These are phyloP conservation scores for Scenedesmus sp. DNA, from an alignment of 163 green algal genomes.

Conservation along the genomic window DNA sequence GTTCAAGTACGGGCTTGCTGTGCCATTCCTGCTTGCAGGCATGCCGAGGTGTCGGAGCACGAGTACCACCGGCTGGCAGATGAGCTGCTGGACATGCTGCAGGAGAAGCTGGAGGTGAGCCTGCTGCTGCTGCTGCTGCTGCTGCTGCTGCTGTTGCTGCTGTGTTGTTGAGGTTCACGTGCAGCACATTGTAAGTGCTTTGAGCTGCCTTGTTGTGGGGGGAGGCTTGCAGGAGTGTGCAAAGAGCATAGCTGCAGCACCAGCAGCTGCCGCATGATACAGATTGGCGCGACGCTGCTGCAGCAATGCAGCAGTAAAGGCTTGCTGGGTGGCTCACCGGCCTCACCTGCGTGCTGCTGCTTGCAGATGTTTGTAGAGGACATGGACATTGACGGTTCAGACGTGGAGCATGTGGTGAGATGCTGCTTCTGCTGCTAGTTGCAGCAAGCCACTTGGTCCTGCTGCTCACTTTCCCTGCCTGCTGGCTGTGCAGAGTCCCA, in stretches of 20 bases:
- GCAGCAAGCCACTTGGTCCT: not conserved
- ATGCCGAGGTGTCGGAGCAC: slow-evolving; percentile 61
- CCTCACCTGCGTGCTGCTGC: not conserved
- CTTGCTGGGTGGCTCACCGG: not conserved
- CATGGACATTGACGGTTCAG: slow-evolving; percentile 68
- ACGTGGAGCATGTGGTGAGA: slow-evolving; percentile 83
- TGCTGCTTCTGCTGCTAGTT: not conserved
- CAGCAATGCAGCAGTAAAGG: not conserved
- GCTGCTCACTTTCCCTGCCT: not conserved
- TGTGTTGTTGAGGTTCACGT: not conserved
- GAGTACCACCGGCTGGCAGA: slow-evolving; percentile 80
- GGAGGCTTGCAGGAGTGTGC: not conserved
- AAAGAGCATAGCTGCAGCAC: not conserved
- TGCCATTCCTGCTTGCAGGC: not conserved
- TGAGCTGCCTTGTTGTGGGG: not conserved
- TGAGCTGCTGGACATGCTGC: slow-evolving; percentile 72
- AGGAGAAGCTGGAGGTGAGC: slow-evolving; percentile 79
- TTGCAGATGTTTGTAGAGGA: slow-evolving; percentile 74
- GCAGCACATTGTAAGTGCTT: not conserved
- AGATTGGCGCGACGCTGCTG: not conserved
- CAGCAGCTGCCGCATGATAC: not conserved
- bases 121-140: not conserved
- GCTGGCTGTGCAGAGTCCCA: not conserved
- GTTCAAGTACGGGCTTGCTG: not conserved
- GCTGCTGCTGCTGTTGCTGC: not conserved